Evolutionary conservation across 202 grass and related monocot species (phyloP).

Genomic region (Bolboschoenoplectus hybrid): DNA sequence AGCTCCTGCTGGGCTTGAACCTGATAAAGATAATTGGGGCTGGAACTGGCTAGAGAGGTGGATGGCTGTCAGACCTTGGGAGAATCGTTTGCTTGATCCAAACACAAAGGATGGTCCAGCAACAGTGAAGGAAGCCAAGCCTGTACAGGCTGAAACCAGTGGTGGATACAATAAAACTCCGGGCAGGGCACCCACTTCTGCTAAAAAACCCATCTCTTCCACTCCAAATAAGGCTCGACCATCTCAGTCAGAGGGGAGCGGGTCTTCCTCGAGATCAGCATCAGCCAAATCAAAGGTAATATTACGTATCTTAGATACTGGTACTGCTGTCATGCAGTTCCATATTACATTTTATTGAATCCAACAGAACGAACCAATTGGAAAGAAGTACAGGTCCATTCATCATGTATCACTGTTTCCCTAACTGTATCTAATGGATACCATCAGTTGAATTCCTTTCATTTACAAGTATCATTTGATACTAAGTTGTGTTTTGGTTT

Average conservation of each 20-base stretch:
- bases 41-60: conserved; percentile 99
- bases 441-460: background rate
- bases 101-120: conserved; percentile 56
- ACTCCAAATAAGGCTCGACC: conserved; percentile 53
- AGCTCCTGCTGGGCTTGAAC: conserved; percentile 51
- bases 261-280: conserved; percentile 52
- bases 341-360: background rate
- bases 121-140: conserved; percentile 40
- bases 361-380: background rate
- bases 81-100: conserved; percentile 79
- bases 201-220: conserved; percentile 52
- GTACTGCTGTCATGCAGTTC: background rate
- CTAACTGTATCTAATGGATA: background rate
- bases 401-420: background rate
- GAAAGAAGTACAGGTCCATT: background rate
- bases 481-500: background rate
- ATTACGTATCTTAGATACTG: conserved; percentile 31
- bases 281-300: conserved; percentile 60
- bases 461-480: background rate
- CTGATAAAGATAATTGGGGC: conserved; percentile 83
- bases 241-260: conserved; percentile 55
- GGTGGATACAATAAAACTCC: conserved; percentile 50
- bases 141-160: conserved; percentile 24
- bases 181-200: conserved; percentile 27
- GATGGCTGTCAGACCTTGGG: conserved; percentile 94